Evolutionary conservation across 2,329 filamentous ascomycete genomes (phyloP), one percentile per base, ranked within the genome.

Genomic region (Westerdykella aurantiaca): DNA sequence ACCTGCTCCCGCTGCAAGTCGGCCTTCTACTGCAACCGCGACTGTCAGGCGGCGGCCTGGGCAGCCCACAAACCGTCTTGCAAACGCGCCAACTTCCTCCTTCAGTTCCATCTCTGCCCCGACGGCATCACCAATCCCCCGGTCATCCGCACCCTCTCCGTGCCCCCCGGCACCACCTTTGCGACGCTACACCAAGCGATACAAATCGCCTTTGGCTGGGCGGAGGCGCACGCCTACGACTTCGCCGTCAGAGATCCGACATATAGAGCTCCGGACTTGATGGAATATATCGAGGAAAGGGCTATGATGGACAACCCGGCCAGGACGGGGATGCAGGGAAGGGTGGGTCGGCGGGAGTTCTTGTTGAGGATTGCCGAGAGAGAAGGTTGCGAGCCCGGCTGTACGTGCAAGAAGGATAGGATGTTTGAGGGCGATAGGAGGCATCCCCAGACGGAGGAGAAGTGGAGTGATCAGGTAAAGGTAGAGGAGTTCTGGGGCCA

Each of bases 11-110:
- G 70, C 49, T 78, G 76, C 68, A 64, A 63, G 14, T 49, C 50
- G 0, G 64, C 67, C 0, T 61, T 51, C 21, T 80, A 80, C 60
- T 81, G 77, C 67, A 74, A 72, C 34, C 65, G 65, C 18, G 68
- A 72, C 31, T 80, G 77, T 61, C 72, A 79, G 55, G 75, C 72
- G 48, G 54, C 58, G 1, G 67, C 79, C 53, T 80, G 72, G 73
- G 74, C 74, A 49, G 41, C 45, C 2, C 76, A 80, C 58, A 74
- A 74, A 52, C 69, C 68, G 45, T 47, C 56, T 7, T 78, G 74
- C 57, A 50, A 48, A 39, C 53, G 51, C 10, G 48, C 45, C 22
- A 61, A 63, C 35, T 61, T 56, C 41, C 38, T 62, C 31, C 37
- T 63, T 38, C 48, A 53, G 21, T 42, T 58, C 39, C 44, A 47